phyloP scores from a whole-genome alignment of 257 asterid species.

The Solanum phureja region DNA sequence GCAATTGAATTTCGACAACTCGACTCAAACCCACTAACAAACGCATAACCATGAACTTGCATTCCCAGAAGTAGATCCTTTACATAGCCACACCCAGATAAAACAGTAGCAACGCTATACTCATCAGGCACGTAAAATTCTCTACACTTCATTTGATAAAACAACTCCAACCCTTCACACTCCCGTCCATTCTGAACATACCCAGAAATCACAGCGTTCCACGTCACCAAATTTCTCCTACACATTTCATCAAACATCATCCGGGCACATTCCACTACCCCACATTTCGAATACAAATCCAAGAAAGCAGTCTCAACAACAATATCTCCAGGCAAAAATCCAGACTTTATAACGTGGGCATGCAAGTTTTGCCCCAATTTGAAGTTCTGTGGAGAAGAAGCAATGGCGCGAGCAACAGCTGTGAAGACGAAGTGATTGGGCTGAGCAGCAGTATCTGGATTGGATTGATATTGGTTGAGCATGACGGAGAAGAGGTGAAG shows the following conservation, averaged over 20 bases:
- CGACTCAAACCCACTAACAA: constrained; percentile 17
- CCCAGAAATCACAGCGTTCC: constrained; percentile 32
- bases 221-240: constrained; percentile 19
- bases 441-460: background rate
- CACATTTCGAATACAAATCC: constrained; percentile 29
- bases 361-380: constrained; percentile 21
- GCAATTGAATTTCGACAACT: constrained; percentile 17
- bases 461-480: constrained; percentile 6
- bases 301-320: constrained; percentile 21
- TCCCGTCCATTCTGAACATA: constrained; percentile 20
- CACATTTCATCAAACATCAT: constrained; percentile 33
- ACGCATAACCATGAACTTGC: constrained; percentile 25
- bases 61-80: constrained; percentile 16
- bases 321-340: constrained; percentile 1
- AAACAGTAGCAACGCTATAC: constrained; percentile 19
- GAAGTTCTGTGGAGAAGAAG: constrained; percentile 19
- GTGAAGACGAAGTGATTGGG: constrained; percentile 27
- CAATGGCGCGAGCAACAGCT: constrained; percentile 28
- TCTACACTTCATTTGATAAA: constrained; percentile 13
- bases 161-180: constrained; percentile 14
- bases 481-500: constrained; percentile 22
- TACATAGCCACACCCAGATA: constrained; percentile 14
- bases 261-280: constrained; percentile 1
- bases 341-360: constrained; percentile 11
- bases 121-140: constrained; percentile 25